These are phyloP conservation scores for Phialophora verrucosa DNA, from an alignment of 2,329 filamentous ascomycete species.

Conservation along the genomic window DNA sequence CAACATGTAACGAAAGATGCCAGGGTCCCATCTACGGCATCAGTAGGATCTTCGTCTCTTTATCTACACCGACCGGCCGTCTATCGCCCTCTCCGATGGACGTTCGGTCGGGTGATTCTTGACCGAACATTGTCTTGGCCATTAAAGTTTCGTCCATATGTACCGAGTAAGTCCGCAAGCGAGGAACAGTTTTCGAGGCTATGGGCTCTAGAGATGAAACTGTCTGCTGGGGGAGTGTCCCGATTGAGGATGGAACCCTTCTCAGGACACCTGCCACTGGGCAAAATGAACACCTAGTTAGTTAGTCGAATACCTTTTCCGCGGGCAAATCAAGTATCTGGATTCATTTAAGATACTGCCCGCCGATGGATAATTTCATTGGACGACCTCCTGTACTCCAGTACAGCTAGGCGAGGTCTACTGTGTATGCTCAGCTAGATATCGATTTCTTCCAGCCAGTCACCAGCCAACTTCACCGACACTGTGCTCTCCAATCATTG, in stretches of 20 bases:
- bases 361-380: not conserved
- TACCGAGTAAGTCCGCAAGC: not conserved
- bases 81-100: not conserved
- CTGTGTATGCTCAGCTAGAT: not conserved
- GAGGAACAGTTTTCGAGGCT: not conserved
- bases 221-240: not conserved
- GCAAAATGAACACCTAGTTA: not conserved
- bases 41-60: slow-evolving; percentile 1
- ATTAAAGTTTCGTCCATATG: too few relatives aligned
- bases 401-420: not conserved
- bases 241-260: not conserved
- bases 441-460: not conserved
- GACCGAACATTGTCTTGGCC: not conserved
- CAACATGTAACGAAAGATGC: not conserved
- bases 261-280: not conserved
- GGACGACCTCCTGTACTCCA: slow-evolving; percentile 1
- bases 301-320: slow-evolving; percentile 1
- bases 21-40: not conserved
- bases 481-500: not conserved
- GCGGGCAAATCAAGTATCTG: slow-evolving; percentile 1
- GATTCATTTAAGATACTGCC: not conserved
- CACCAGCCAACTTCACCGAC: slow-evolving; percentile 4
- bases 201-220: not conserved
- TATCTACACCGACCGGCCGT: slow-evolving; percentile 3
- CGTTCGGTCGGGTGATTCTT: not conserved